phyloP scores from a whole-genome alignment of 23 red algal species.

The Porphyridium purpureum region DNA sequence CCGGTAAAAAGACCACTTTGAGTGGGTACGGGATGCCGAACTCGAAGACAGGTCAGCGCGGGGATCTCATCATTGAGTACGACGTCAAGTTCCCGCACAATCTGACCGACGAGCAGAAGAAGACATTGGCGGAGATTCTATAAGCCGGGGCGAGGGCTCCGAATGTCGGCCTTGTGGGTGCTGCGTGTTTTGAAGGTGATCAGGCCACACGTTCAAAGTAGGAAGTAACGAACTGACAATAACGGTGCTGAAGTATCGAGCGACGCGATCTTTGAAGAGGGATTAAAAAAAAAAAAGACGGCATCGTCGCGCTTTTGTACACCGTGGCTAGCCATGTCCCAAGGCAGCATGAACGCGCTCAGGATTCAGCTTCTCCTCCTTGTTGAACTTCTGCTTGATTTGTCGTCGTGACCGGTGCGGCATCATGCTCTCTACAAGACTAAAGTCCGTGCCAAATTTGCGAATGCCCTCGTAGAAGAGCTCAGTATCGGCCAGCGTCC shows the following conservation, averaged over 20 bases:
- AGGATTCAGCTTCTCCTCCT: conserved; percentile 53
- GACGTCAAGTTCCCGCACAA: conserved; percentile 62
- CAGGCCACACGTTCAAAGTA: no score
- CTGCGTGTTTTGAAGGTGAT: no score
- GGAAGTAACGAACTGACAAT: no score
- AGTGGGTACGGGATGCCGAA: conserved; percentile 69
- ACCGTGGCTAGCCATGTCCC: no score
- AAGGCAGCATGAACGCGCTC: conserved; percentile 38
- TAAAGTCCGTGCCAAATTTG: conserved; percentile 78
- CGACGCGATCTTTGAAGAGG: no score
- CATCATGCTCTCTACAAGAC: conserved; percentile 51
- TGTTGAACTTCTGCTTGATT: conserved; percentile 93
- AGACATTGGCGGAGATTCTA: conserved; percentile 57
- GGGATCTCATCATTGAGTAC: conserved; percentile 72
- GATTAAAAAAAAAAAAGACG: no score
- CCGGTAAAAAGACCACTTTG: conserved; percentile 60
- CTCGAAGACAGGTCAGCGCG: conserved; percentile 47
- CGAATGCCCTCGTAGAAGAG: conserved; percentile 60
- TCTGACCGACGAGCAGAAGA: conserved; percentile 48
- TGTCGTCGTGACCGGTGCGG: conserved; percentile 53
- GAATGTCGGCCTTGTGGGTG: no score
- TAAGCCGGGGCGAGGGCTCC: no score
- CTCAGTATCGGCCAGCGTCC: conserved; percentile 53
- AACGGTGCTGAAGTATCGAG: no score
- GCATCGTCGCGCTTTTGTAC: no score